Percentiles rank a stretch among this genome's conserved stretches.
phyloP scores from a whole-genome alignment of 2,329 filamentous ascomycete genomes.

The Nemania sp. region DNA sequence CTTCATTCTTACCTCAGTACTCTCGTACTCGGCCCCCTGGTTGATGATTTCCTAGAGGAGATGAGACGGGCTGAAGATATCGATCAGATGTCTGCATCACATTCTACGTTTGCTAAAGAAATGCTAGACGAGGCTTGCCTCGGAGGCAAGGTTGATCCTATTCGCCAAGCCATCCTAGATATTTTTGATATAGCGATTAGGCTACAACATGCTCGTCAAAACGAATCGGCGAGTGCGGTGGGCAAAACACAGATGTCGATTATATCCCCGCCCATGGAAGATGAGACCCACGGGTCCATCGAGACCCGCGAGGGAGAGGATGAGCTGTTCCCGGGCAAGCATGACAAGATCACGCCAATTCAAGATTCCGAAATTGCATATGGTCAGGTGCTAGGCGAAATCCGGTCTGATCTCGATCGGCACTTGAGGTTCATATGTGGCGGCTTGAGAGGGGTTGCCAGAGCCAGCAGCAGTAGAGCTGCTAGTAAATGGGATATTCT shows the following conservation, averaged over 20 bases:
- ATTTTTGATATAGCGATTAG: conserved; percentile 75
- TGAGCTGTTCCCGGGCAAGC: conserved; percentile 39
- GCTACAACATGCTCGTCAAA: conserved; percentile 64
- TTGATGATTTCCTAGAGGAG: conserved; percentile 57
- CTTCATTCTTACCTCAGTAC: conserved; percentile 77
- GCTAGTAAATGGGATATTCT: conserved; percentile 75
- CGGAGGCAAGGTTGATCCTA: conserved; percentile 67
- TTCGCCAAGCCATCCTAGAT: conserved; percentile 73
- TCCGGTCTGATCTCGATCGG: conserved; percentile 66
- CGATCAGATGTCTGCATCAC: conserved; percentile 77
- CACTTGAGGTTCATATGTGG: conserved; percentile 72
- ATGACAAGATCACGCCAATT: conserved; percentile 36
- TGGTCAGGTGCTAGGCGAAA: conserved; percentile 55
- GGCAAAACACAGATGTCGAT: conserved; percentile 45
- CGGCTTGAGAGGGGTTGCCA: conserved; percentile 74
- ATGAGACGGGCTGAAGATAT: conserved; percentile 71
- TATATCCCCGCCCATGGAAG: conserved; percentile 41
- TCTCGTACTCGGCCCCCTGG: conserved; percentile 69
- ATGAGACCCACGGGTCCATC: conserved; percentile 32
- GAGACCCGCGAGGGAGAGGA: conserved; percentile 40
- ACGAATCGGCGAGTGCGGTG: conserved; percentile 45
- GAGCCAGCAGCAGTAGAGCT: conserved; percentile 67
- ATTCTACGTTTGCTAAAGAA: conserved; percentile 65
- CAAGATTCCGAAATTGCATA: conserved; percentile 52
- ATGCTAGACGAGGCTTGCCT: conserved; percentile 73